These are phyloP conservation scores for Aureobasidium pullulans DNA, from an alignment of 2,329 filamentous ascomycete species.

Conservation along the genomic window DNA sequence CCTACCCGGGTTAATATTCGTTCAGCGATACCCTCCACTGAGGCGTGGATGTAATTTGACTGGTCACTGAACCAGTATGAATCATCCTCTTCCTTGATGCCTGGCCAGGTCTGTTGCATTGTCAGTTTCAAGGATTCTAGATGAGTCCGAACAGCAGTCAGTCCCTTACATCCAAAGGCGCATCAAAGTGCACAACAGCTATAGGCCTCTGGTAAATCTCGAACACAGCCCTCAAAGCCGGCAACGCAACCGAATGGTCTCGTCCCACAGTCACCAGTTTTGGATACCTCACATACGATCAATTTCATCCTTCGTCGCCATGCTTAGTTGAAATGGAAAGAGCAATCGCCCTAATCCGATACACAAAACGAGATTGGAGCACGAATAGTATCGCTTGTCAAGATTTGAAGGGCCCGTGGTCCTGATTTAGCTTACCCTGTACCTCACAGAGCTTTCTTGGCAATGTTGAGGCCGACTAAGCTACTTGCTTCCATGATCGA, in stretches of 20 bases:
- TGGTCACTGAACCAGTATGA: constrained; percentile 67
- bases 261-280: constrained; percentile 33
- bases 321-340: too few relatives aligned
- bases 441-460: too few relatives aligned
- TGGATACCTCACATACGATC: constrained; percentile 23
- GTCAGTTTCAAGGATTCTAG: not conserved
- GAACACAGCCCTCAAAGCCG: constrained; percentile 40
- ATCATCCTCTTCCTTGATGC: constrained; percentile 75
- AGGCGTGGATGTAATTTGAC: constrained; percentile 75
- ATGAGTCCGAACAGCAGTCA: not conserved
- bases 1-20: constrained; percentile 54
- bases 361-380: too few relatives aligned
- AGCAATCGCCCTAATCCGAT: too few relatives aligned
- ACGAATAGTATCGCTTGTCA: too few relatives aligned
- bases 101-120: constrained; percentile 35
- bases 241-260: constrained; percentile 44
- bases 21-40: constrained; percentile 61
- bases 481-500: too few relatives aligned
- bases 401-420: too few relatives aligned
- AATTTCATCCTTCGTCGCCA: not conserved
- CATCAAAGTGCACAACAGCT: constrained; percentile 45
- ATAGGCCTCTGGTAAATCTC: constrained; percentile 35
- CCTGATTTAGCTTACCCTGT: too few relatives aligned
- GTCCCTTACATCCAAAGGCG: constrained; percentile 54
- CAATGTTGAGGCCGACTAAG: too few relatives aligned